A percentile compares a stretch with the other conserved stretches of the same genome.
These are phyloP conservation scores for Atkinsonella hypoxylon DNA, from an alignment of 2,329 filamentous ascomycete genomes.

Conservation along the genomic window DNA sequence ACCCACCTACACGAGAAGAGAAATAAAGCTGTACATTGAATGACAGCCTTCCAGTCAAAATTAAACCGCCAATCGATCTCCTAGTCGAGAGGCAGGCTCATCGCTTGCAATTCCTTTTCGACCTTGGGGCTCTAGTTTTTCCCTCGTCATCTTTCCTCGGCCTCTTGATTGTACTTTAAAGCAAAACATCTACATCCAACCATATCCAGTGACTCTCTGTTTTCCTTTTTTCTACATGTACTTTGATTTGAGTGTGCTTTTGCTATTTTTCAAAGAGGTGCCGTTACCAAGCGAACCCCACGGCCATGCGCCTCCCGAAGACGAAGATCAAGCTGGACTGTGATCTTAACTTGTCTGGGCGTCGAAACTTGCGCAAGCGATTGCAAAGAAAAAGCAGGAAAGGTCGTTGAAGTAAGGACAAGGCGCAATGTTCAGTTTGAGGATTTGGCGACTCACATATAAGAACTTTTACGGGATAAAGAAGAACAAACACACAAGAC, in stretches of 20 bases:
- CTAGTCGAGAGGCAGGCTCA: background rate
- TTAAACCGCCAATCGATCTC: constrained; percentile 1
- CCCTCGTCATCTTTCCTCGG: background rate
- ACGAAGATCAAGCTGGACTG: constrained; percentile 18
- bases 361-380: constrained; percentile 7
- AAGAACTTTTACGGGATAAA: background rate
- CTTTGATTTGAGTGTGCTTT: constrained; percentile 2
- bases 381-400: background rate
- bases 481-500: background rate
- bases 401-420: constrained; percentile 6
- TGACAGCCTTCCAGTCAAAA: constrained; percentile 4
- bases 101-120: background rate
- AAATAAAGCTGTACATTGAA: constrained; percentile 5
- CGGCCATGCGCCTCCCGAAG: background rate
- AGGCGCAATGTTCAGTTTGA: constrained; percentile 6
- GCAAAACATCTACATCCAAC: background rate
- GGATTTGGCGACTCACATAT: constrained; percentile 7
- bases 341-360: constrained; percentile 16
- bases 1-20: background rate
- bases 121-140: background rate
- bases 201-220: constrained; percentile 7
- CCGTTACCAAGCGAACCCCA: background rate
- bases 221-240: constrained; percentile 6
- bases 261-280: constrained; percentile 1
- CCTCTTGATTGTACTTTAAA: constrained; percentile 7